Conservation (phyloP, 1,284 basidiomycete genomes). For the Prillingera fragicola region DNA sequence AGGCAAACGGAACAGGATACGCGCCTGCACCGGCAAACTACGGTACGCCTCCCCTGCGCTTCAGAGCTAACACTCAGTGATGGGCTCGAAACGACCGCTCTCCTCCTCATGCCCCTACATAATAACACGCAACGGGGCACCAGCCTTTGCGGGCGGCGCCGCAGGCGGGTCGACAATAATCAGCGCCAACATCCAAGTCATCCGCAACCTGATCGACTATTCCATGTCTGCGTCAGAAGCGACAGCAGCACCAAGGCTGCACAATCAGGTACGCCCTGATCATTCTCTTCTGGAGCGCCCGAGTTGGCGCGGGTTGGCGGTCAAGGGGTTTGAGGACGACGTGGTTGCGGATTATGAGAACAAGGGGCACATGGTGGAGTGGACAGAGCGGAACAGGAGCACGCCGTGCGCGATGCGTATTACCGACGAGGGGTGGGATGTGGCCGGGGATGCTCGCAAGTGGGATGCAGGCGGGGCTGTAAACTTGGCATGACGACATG, state of each 20-base stretch:
- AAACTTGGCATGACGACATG: too few relatives aligned
- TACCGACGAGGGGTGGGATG: constrained; percentile 20
- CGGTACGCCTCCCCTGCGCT: constrained; percentile 24
- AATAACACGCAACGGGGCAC: constrained; percentile 18
- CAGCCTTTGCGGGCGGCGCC: constrained; percentile 31
- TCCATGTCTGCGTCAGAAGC: constrained; percentile 26
- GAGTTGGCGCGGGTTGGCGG: constrained; percentile 14
- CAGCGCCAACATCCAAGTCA: constrained; percentile 32
- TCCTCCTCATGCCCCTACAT: constrained; percentile 41
- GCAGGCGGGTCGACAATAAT: constrained; percentile 45
- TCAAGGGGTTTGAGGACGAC: constrained; percentile 26
- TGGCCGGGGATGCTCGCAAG: constrained; percentile 31
- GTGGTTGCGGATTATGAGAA: constrained; percentile 16
- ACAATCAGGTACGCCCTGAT: constrained; percentile 42
- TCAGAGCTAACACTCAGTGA: constrained; percentile 14
- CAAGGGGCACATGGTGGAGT: constrained; percentile 31
- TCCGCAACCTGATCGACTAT: constrained; percentile 32
- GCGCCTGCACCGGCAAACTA: constrained; percentile 37
- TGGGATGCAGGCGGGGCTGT: constrained; percentile 27
- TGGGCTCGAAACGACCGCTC: constrained; percentile 36
- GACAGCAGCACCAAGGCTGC: constrained; percentile 27
- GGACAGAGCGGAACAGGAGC: constrained; percentile 20
- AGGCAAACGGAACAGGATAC: constrained; percentile 37
- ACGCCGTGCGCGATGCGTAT: constrained; percentile 30
- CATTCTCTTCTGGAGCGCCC: constrained; percentile 25